Evolutionary conservation across 176 grass and related monocot genomes (phyloP).

Genomic region (Saccharum officinarum): DNA sequence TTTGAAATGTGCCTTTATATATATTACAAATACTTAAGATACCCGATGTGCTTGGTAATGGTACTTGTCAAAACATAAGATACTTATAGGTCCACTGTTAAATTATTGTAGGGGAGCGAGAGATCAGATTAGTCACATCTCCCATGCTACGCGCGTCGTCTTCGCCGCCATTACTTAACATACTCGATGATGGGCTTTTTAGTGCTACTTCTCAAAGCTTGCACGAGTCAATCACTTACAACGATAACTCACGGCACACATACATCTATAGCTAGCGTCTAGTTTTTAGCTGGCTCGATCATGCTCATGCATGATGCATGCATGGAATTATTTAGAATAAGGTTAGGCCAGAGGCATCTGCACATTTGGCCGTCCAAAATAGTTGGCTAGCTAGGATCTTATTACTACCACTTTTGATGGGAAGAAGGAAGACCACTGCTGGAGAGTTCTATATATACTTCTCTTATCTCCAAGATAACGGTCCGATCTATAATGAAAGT

Average conservation of each 20-base stretch:
- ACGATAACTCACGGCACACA: not conserved
- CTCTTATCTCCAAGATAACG: constrained; percentile 4
- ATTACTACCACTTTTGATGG: constrained; percentile 21
- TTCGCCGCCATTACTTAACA: not conserved
- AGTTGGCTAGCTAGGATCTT: not conserved
- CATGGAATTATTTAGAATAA: constrained; percentile 25
- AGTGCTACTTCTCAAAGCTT: constrained; percentile 22
- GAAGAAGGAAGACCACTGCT: not conserved
- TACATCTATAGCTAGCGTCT: not conserved
- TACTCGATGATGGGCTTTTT: not conserved
- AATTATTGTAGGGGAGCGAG: not conserved
- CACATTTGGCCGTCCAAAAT: constrained; percentile 31
- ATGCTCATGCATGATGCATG: no score
- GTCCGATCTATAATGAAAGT: not conserved
- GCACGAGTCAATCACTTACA: constrained; percentile 1
- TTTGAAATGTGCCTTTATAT: no score
- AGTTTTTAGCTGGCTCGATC: not conserved
- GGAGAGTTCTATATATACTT: not conserved
- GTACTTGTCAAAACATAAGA: no score
- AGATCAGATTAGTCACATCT: no score
- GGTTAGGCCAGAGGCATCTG: constrained; percentile 44
- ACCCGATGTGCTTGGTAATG: no score
- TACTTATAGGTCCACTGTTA: not conserved
- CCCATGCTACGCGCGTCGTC: not conserved
- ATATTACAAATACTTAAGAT: no score